Evolutionary conservation across 2,329 filamentous ascomycete genomes (phyloP), one percentile per base, ranked within the genome.

Genomic region (Epichloe elymi): DNA sequence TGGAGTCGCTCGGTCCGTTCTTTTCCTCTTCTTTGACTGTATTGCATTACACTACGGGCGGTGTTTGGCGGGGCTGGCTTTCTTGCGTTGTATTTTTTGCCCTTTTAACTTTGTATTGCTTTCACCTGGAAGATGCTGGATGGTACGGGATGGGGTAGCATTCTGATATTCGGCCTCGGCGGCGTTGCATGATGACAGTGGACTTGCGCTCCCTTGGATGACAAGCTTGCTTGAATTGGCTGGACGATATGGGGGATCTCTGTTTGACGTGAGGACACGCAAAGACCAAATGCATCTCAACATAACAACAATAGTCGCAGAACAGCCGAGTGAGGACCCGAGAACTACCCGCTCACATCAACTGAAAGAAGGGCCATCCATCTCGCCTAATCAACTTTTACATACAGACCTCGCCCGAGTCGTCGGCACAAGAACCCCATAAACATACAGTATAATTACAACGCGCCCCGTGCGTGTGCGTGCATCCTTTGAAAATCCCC

Each of bases 11-110:
- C 14, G 12, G 10, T 3, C 3, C 19, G 1, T 12, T 20, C 3
- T 30, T 19, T 2, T 6, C 36, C 39, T 43, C 38, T 42, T 33
- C 17, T 46, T 11, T 39, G n/a, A 26, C 26, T 52, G 39, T 45
- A 39, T 44, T 41, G 46, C 46, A 51, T 45, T 45, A 48, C 20
- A 19, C 30, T 30, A 49, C 7, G n/a, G 30, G 39, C 35, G 44
- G 41, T 26, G 53, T 50, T 50, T 45, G 35, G n/a, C 15, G 52
- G 52, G 41, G 52, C 38, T 46, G 41, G 49, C 17, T 51, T 46
- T 52, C 37, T 35, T 43, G 8, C 39, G 19, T 45, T 37, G 26
- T 35, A 10, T 33, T 12, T 36, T 8, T 12, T 48, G 19, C 23
- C 17, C 17, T 19, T 20, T 40, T 3, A 4, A 1, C 17, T 7